Evolutionary conservation across 139 green algal genomes (phyloP), one percentile per base, ranked within the genome.

Genomic region (Monoraphidium neglectum): DNA sequence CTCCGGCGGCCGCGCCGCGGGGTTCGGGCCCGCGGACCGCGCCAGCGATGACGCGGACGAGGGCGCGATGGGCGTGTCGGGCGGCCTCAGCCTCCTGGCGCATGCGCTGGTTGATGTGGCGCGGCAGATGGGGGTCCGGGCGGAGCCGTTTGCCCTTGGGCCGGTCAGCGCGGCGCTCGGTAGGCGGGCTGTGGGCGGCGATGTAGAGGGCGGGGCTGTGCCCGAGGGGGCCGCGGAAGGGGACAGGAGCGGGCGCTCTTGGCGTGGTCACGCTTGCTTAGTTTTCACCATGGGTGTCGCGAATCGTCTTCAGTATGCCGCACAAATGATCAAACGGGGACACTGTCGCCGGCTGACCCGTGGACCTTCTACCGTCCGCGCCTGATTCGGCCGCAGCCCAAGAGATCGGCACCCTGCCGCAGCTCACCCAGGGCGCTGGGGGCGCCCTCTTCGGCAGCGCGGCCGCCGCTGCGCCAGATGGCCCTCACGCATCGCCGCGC

Each of bases 141-240:
- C 88, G 5, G 90, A 91, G n/a, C 73, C 74, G 0, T 94, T 87
- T 54, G 77, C 86, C 0, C 33, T 92, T 1, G 90, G 89, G 0
- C 83, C 84, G 15, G 83, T 84, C 24, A 76, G 81, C 18, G 24
- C 49, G 0, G 68, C 71, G 5, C 53, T 93, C 32, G 86, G 83
- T 85, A 47, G 36, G 30, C n/a, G n/a, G n/a, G n/a, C n/a, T n/a
- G n/a, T n/a, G n/a, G n/a, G n/a, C n/a, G n/a, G n/a, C n/a, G n/a
- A n/a, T n/a, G n/a, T n/a, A n/a, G n/a, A n/a, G n/a, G n/a, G n/a
- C n/a, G n/a, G n/a, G n/a, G n/a, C n/a, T n/a, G n/a, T n/a, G n/a
- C n/a, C n/a, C n/a, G n/a, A n/a, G n/a, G n/a, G n/a, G n/a, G n/a
- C n/a, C n/a, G n/a, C n/a, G n/a, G n/a, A n/a, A n/a, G n/a, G n/a